A percentile compares a stretch with the other conserved stretches of the same genome.
These are phyloP conservation scores for Pestalotiopsis sp. DNA, from an alignment of 2,329 filamentous ascomycete genomes.

Conservation along the genomic window DNA sequence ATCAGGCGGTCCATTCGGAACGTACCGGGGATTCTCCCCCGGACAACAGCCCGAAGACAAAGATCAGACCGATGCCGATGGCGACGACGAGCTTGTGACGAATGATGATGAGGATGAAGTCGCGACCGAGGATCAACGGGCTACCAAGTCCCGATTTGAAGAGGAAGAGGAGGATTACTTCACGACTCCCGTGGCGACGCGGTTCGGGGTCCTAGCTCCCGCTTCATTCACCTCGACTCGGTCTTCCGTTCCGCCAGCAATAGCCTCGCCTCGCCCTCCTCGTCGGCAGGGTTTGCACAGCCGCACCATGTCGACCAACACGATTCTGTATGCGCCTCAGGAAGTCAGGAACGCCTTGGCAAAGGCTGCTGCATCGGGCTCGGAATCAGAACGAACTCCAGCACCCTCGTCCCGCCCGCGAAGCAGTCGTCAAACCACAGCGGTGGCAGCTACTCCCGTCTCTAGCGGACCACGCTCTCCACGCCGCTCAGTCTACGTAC, in stretches of 20 bases:
- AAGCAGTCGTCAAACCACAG: slow-evolving; percentile 39
- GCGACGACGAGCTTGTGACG: slow-evolving; percentile 86
- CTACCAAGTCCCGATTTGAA: slow-evolving; percentile 27
- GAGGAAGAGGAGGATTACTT: slow-evolving; percentile 55
- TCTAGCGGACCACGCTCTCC: slow-evolving; percentile 48
- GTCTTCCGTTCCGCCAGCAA: slow-evolving; percentile 25
- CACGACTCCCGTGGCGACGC: slow-evolving; percentile 49
- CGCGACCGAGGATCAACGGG: slow-evolving; percentile 38
- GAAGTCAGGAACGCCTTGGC: slow-evolving; percentile 36
- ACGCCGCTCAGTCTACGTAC: slow-evolving; percentile 43
- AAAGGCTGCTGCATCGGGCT: slow-evolving; percentile 37
- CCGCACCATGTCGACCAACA: slow-evolving; percentile 79
- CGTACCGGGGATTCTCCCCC: slow-evolving; percentile 40
- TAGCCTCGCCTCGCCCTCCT: slow-evolving; percentile 34
- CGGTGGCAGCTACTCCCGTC: slow-evolving; percentile 36
- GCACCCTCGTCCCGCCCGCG: slow-evolving; percentile 36
- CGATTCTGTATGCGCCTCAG: slow-evolving; percentile 80
- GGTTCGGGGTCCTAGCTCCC: slow-evolving; percentile 36
- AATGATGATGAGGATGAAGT: slow-evolving; percentile 68
- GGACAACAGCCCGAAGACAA: slow-evolving; percentile 50
- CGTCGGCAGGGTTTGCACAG: slow-evolving; percentile 56
- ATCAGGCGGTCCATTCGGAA: slow-evolving; percentile 25
- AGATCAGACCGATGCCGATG: slow-evolving; percentile 79
- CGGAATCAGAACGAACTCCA: slow-evolving; percentile 35
- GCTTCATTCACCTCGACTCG: slow-evolving; percentile 32